These are phyloP conservation scores for Entamoeba moshkovskii DNA, from an alignment of 208 protist species.

Conservation along the genomic window DNA sequence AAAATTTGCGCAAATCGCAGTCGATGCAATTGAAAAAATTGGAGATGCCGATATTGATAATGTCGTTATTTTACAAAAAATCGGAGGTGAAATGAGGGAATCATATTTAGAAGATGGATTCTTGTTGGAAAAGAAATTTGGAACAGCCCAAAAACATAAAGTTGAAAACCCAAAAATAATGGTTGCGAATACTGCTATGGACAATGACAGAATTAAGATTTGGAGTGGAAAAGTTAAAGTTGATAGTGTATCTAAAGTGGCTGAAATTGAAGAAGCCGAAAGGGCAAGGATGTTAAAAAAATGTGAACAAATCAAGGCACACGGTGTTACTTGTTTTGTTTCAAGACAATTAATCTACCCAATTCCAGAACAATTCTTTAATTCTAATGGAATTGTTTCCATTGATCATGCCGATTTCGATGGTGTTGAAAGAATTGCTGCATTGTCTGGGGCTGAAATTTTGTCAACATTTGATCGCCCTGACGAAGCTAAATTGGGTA, in stretches of 20 bases:
- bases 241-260: slow-evolving; percentile 72
- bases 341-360: slow-evolving; percentile 99
- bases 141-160: slow-evolving; percentile 81
- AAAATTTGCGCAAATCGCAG: slow-evolving; percentile 87
- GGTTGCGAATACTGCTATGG: slow-evolving; percentile 97
- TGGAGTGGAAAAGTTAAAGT: slow-evolving; percentile 55
- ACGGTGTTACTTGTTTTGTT: slow-evolving; percentile 92
- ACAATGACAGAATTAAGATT: slow-evolving; percentile 97
- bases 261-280: slow-evolving; percentile 94
- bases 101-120: slow-evolving; percentile 96
- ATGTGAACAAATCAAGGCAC: slow-evolving; percentile 73
- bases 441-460: slow-evolving; percentile 86
- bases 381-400: slow-evolving; percentile 72
- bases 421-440: slow-evolving; percentile 72
- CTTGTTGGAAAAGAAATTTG: slow-evolving; percentile 94
- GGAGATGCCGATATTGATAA: slow-evolving; percentile 74
- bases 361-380: slow-evolving; percentile 93
- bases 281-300: slow-evolving; percentile 72
- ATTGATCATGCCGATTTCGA: slow-evolving; percentile 99
- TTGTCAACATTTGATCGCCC: slow-evolving; percentile 94
- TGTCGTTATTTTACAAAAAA: slow-evolving; percentile 98
- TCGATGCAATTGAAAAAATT: slow-evolving; percentile 85
- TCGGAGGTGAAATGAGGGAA: slow-evolving; percentile 78
- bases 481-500: slow-evolving; percentile 76
- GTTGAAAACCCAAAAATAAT: slow-evolving; percentile 92